These are phyloP conservation scores for Paracoccidioides brasiliensis DNA, from an alignment of 2,329 filamentous ascomycete genomes.

Conservation along the genomic window DNA sequence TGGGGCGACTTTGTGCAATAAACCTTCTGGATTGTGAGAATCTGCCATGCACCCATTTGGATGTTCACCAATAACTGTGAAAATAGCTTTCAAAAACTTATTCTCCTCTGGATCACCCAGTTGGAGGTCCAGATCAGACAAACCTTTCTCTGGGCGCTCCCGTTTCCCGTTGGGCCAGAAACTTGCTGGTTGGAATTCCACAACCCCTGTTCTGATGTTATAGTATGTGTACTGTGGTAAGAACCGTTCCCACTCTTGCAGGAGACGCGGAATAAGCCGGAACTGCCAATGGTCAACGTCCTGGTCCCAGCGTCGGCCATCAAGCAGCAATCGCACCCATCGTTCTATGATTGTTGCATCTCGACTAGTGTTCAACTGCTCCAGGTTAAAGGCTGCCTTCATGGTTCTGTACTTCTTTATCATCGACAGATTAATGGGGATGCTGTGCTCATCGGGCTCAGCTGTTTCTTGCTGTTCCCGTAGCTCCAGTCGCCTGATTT, in stretches of 20 bases:
- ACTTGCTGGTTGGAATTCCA: conserved; percentile 25
- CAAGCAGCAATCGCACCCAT: conserved; percentile 10
- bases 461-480: neutral
- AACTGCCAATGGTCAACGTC: conserved; percentile 19
- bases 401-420: conserved; percentile 2
- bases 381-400: neutral
- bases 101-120: neutral
- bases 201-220: conserved; percentile 25
- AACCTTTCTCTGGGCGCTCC: conserved; percentile 6
- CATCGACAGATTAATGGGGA: neutral
- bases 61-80: conserved; percentile 1
- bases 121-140: conserved; percentile 6
- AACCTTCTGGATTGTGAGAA: neutral
- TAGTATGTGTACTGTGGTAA: conserved; percentile 29
- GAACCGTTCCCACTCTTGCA: conserved; percentile 39
- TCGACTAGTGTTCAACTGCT: conserved; percentile 1
- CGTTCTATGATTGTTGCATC: conserved; percentile 6
- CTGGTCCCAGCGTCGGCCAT: conserved; percentile 9
- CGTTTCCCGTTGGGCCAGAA: conserved; percentile 9
- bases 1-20: neutral
- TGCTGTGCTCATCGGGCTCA: neutral
- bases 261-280: conserved; percentile 29
- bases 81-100: neutral
- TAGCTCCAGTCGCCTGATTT: neutral
- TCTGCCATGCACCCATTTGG: neutral